A percentile compares a stretch with the other conserved stretches of the same genome.
Evolutionary conservation across 495 filamentous ascomycete species (phyloP).

Genomic region (Margaritispora aquatica): DNA sequence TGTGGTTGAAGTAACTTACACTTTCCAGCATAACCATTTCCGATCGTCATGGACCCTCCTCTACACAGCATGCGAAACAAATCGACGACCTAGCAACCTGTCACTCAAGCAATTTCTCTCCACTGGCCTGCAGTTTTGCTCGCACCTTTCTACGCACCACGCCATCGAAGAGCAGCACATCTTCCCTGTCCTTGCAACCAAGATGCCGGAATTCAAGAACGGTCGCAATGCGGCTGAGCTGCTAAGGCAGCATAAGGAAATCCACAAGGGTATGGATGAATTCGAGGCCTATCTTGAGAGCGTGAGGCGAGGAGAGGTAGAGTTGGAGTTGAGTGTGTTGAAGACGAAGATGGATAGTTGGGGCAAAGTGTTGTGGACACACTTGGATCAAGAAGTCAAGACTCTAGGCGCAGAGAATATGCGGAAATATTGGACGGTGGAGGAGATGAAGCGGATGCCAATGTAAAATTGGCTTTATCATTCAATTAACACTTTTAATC

Average conservation of each 20-base stretch:
- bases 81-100: slow-evolving; percentile 48
- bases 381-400: slow-evolving; percentile 69
- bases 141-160: slow-evolving; percentile 71
- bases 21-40: slow-evolving; percentile 63
- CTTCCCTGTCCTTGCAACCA: slow-evolving; percentile 68
- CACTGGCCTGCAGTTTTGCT: slow-evolving; percentile 57
- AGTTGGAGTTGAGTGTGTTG: slow-evolving; percentile 61
- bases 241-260: slow-evolving; percentile 71
- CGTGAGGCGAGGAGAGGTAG: slow-evolving; percentile 58
- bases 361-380: slow-evolving; percentile 62
- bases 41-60: slow-evolving; percentile 65
- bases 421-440: slow-evolving; percentile 72
- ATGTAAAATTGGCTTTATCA: slow-evolving; percentile 46
- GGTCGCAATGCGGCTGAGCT: slow-evolving; percentile 51
- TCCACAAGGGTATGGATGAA: slow-evolving; percentile 73
- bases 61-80: slow-evolving; percentile 48
- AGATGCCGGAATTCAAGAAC: slow-evolving; percentile 71
- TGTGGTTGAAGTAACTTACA: not conserved
- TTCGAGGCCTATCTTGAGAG: slow-evolving; percentile 60
- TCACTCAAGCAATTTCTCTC: slow-evolving; percentile 58
- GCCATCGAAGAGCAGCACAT: slow-evolving; percentile 77
- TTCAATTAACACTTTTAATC: not conserved
- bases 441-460: slow-evolving; percentile 69
- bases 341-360: slow-evolving; percentile 59
- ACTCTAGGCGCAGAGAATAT: slow-evolving; percentile 77